These are phyloP conservation scores for Trematosphaeria pertusa DNA, from an alignment of 2,329 filamentous ascomycete species.

Conservation along the genomic window DNA sequence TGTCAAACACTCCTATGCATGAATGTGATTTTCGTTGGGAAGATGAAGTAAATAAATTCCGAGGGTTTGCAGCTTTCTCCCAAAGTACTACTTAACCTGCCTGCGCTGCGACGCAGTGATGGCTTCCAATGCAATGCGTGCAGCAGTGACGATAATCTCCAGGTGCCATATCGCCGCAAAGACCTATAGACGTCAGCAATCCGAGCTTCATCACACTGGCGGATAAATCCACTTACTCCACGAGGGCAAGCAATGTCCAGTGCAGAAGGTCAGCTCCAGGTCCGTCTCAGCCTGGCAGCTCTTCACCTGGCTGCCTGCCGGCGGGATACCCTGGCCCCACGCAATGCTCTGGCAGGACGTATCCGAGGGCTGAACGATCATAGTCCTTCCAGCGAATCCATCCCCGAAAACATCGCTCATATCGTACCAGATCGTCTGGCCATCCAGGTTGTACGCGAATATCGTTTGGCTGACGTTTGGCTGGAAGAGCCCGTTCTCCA, in stretches of 20 bases:
- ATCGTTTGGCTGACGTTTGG: constrained; percentile 37
- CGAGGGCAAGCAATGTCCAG: constrained; percentile 35
- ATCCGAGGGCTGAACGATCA: constrained; percentile 34
- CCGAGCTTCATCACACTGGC: neutral
- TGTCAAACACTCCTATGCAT: no score
- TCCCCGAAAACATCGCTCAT: constrained; percentile 38
- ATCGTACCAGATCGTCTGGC: constrained; percentile 33
- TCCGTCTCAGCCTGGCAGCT: constrained; percentile 28
- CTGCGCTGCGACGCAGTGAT: constrained; percentile 33
- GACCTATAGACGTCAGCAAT: constrained; percentile 9
- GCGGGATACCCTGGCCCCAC: constrained; percentile 31
- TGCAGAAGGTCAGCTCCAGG: constrained; percentile 38
- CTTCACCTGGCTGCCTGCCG: constrained; percentile 31
- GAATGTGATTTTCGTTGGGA: no score
- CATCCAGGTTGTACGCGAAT: constrained; percentile 38
- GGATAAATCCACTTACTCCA: constrained; percentile 32
- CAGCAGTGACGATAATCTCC: constrained; percentile 29
- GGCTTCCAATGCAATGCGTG: constrained; percentile 37
- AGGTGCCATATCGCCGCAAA: constrained; percentile 28
- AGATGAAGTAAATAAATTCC: no score
- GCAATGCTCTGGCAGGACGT: constrained; percentile 29
- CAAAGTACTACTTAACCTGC: no score
- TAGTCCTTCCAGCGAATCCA: constrained; percentile 29
- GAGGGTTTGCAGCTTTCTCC: no score
- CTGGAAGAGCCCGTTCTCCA: constrained; percentile 30